phyloP scores from a whole-genome alignment of 1,284 basidiomycete genomes.

The Ceratobasidium sp. region DNA sequence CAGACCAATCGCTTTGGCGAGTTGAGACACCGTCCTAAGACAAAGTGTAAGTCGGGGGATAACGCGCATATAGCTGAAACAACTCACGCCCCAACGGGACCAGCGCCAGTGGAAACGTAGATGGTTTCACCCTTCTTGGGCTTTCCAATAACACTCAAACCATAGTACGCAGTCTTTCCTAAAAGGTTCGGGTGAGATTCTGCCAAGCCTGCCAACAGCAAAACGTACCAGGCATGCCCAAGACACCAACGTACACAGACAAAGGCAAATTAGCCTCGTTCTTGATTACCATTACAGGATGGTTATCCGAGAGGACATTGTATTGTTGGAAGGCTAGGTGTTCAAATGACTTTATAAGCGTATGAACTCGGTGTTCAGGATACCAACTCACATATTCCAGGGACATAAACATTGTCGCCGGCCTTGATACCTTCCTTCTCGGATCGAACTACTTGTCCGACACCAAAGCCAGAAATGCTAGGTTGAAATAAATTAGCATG shows the following conservation, averaged over 20 bases:
- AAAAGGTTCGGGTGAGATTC: slow-evolving; percentile 36
- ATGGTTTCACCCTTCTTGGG: slow-evolving; percentile 67
- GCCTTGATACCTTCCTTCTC: slow-evolving; percentile 57
- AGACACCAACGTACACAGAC: slow-evolving; percentile 11
- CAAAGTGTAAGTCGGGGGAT: neutral
- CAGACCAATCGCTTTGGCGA: slow-evolving; percentile 73
- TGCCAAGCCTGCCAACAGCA: neutral
- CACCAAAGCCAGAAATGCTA: slow-evolving; percentile 55
- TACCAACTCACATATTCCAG: slow-evolving; percentile 53
- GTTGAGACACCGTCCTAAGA: slow-evolving; percentile 64
- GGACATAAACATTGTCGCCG: slow-evolving; percentile 63
- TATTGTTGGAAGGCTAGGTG: slow-evolving; percentile 18
- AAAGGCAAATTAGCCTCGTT: slow-evolving; percentile 5
- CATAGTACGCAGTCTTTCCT: slow-evolving; percentile 56
- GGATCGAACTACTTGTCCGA: slow-evolving; percentile 49
- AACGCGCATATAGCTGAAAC: neutral
- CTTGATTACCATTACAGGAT: neutral
- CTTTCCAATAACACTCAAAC: slow-evolving; percentile 60
- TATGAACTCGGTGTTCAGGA: neutral
- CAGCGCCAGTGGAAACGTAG: slow-evolving; percentile 69
- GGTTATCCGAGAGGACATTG: neutral
- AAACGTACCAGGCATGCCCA: slow-evolving; percentile 26
- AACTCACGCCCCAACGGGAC: slow-evolving; percentile 63
- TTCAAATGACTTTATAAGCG: neutral
- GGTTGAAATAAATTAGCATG: neutral